A percentile compares a stretch with the other conserved stretches of the same genome.
These are phyloP conservation scores for Calonectria crousiana DNA, from an alignment of 2,329 filamentous ascomycete genomes.

Conservation along the genomic window DNA sequence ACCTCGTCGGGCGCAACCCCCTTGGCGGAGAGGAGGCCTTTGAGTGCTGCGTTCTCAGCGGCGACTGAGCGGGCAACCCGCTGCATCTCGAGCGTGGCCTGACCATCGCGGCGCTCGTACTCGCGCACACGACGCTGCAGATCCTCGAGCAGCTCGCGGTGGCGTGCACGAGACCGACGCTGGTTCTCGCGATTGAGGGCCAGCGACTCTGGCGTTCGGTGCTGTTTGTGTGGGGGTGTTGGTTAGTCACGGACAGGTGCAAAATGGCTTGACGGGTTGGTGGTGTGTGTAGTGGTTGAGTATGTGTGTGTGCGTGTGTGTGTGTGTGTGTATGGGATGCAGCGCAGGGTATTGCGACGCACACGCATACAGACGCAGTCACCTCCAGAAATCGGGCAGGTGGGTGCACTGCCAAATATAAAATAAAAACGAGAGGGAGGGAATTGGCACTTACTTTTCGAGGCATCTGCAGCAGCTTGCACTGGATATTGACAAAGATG, in stretches of 20 bases:
- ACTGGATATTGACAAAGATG: not conserved
- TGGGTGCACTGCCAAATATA: not conserved
- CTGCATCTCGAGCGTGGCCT: constrained; percentile 62
- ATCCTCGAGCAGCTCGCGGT: constrained; percentile 56
- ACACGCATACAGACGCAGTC: not conserved
- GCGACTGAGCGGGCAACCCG: constrained; percentile 58
- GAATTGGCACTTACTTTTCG: constrained; percentile 23
- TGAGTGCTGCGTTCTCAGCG: constrained; percentile 55
- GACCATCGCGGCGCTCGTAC: constrained; percentile 55
- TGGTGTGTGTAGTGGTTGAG: not conserved
- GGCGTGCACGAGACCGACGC: constrained; percentile 59
- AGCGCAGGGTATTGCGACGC: not conserved
- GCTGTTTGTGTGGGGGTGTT: constrained; percentile 7
- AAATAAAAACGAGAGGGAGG: not conserved
- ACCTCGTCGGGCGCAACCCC: constrained; percentile 36
- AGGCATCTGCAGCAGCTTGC: constrained; percentile 15
- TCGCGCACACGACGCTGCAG: constrained; percentile 57
- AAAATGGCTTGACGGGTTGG: not conserved
- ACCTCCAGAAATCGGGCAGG: not conserved
- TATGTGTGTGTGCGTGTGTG: not conserved
- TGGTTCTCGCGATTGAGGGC: constrained; percentile 57
- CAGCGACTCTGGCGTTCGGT: constrained; percentile 44
- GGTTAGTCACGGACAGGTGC: not conserved
- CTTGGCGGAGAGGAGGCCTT: constrained; percentile 41
- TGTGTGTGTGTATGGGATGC: not conserved